These are phyloP conservation scores for Pisolithus microcarpus DNA, from an alignment of 768 basidiomycete genomes.

Conservation along the genomic window DNA sequence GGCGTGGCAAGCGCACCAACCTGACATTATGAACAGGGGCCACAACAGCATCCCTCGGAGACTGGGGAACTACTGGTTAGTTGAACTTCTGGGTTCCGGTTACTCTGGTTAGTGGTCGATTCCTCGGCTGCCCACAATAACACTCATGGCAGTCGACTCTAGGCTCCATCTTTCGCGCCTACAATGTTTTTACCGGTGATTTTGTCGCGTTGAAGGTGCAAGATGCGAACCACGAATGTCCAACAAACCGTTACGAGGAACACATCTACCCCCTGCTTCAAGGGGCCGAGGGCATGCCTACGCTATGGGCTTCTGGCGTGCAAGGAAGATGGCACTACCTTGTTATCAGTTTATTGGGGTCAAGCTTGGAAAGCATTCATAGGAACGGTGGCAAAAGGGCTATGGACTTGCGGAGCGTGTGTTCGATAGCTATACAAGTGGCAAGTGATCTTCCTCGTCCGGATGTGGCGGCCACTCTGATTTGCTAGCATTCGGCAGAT, in stretches of 20 bases:
- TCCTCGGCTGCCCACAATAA: background rate
- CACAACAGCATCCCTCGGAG: slow-evolving; percentile 23
- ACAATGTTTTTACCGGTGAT: slow-evolving; percentile 47
- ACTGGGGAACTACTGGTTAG: slow-evolving; percentile 57
- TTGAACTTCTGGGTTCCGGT: slow-evolving; percentile 57
- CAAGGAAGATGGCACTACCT: slow-evolving; percentile 61
- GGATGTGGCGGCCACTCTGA: slow-evolving; percentile 4
- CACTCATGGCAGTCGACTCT: slow-evolving; percentile 3
- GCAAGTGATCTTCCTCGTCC: slow-evolving; percentile 33
- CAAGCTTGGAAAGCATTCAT: slow-evolving; percentile 59
- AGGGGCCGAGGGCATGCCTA: slow-evolving; percentile 69
- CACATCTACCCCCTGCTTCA: slow-evolving; percentile 61
- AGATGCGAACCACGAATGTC: slow-evolving; percentile 61
- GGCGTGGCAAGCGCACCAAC: background rate
- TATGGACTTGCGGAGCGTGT: slow-evolving; percentile 67
- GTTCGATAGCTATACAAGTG: slow-evolving; percentile 70
- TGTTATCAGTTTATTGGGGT: slow-evolving; percentile 69
- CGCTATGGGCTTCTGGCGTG: slow-evolving; percentile 55
- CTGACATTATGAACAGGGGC: slow-evolving; percentile 8
- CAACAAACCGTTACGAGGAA: slow-evolving; percentile 69
- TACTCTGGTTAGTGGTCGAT: slow-evolving; percentile 50
- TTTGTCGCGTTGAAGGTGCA: slow-evolving; percentile 73
- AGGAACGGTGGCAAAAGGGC: slow-evolving; percentile 46
- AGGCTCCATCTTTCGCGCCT: slow-evolving; percentile 69
- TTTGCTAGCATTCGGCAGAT: slow-evolving; percentile 40